Evolutionary conservation across 2,329 filamentous ascomycete species (phyloP).

Genomic region (Xylariales sp.): DNA sequence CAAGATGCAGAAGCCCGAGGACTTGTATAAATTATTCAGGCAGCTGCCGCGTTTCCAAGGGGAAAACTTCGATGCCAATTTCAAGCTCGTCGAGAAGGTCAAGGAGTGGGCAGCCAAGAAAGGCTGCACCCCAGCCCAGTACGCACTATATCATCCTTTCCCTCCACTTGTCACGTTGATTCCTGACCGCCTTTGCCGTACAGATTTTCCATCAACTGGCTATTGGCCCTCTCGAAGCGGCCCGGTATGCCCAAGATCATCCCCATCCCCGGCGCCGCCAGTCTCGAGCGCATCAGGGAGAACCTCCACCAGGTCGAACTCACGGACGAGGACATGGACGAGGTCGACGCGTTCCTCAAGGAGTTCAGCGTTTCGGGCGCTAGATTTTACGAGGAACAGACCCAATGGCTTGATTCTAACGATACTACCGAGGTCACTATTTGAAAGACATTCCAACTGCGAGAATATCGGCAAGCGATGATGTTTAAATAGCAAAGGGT

Average conservation of each 20-base stretch:
- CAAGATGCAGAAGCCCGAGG: slow-evolving; percentile 30
- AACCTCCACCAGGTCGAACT: slow-evolving; percentile 55
- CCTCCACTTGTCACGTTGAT: background rate
- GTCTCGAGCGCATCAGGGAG: slow-evolving; percentile 57
- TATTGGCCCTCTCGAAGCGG: slow-evolving; percentile 43
- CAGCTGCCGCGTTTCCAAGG: slow-evolving; percentile 33
- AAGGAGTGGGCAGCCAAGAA: slow-evolving; percentile 39
- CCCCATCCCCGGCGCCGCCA: slow-evolving; percentile 64
- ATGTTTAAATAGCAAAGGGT: background rate
- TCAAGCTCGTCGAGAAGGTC: slow-evolving; percentile 37
- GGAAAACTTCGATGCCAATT: slow-evolving; percentile 35
- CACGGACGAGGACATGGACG: slow-evolving; percentile 51
- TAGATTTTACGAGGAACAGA: background rate
- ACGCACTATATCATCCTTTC: background rate
- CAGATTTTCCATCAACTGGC: slow-evolving; percentile 42
- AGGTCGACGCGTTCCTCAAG: slow-evolving; percentile 53
- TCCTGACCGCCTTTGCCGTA: background rate
- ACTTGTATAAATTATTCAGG: slow-evolving; percentile 18
- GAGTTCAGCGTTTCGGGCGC: slow-evolving; percentile 49
- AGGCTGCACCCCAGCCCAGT: slow-evolving; percentile 39
- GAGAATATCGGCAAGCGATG: background rate
- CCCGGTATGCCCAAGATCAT: slow-evolving; percentile 57
- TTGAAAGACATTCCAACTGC: background rate
- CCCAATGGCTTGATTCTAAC: slow-evolving; percentile 22
- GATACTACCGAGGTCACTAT: slow-evolving; percentile 30